Percentiles rank a stretch among this genome's conserved stretches.
phyloP scores from a whole-genome alignment of 2,329 filamentous ascomycete genomes.

The Sphaerulina musiva region DNA sequence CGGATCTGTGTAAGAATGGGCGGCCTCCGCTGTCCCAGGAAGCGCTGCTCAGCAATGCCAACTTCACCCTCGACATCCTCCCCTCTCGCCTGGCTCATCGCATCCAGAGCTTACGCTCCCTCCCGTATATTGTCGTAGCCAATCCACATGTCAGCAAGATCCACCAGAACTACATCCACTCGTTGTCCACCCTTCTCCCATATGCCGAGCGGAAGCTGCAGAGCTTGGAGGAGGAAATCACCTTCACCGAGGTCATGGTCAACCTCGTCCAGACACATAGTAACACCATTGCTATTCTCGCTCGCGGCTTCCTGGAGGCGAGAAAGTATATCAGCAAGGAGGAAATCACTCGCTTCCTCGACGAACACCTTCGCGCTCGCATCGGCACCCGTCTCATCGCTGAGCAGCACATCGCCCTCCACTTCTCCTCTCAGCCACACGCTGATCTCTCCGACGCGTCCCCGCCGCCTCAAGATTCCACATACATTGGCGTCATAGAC shows the following conservation, averaged over 20 bases:
- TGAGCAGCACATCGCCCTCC: constrained; percentile 92
- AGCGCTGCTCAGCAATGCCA: constrained; percentile 80
- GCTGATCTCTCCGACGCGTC: constrained; percentile 47
- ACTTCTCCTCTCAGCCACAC: constrained; percentile 67
- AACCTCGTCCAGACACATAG: constrained; percentile 92
- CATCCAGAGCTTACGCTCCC: constrained; percentile 84
- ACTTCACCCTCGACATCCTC: constrained; percentile 88
- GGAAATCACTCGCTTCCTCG: constrained; percentile 85
- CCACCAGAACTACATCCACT: constrained; percentile 93
- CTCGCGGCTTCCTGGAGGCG: constrained; percentile 87
- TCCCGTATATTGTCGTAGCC: constrained; percentile 97
- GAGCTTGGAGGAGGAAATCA: constrained; percentile 76
- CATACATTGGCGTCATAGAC: constrained; percentile 93
- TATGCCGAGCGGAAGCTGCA: constrained; percentile 68
- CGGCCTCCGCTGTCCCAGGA: constrained; percentile 74
- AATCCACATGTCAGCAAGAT: constrained; percentile 92
- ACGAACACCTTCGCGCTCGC: constrained; percentile 85
- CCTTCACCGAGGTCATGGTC: constrained; percentile 86
- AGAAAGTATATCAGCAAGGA: constrained; percentile 75
- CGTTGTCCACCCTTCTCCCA: constrained; percentile 79
- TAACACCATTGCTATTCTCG: constrained; percentile 89
- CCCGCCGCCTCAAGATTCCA: constrained; percentile 32
- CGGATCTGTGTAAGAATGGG: constrained; percentile 83
- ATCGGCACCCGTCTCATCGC: constrained; percentile 92
- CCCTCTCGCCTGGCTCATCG: constrained; percentile 89